Base-by-base conservation (phyloP, 495 filamentous ascomycete genomes). In the Penicillium riverlandense region DNA sequence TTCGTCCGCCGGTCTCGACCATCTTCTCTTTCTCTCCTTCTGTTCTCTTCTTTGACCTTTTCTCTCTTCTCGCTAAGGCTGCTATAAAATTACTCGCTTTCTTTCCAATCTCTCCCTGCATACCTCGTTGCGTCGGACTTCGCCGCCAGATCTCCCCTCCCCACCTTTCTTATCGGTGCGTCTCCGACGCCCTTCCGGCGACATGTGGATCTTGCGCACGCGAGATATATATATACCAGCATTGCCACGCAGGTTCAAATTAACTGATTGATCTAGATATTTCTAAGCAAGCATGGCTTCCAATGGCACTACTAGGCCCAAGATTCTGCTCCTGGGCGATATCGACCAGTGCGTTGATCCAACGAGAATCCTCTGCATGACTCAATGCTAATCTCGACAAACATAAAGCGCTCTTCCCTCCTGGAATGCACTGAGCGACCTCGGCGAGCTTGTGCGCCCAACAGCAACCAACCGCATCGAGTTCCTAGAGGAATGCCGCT, bases 401-500 rank as follows among this genome's bases (percentile, higher is more conserved):
- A 39, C 16, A 60, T 27, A 32, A 48, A 61, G 58, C 53, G 74
- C 76, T 29, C 61, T 69, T 35, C 58, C 64, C 37, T 61, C 69
- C 37, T 83, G 74, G 75, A 43, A 65, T 29, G 53, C 71, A 8
- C 70, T 84, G 29, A 62, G 66, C 32, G 57, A 68, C 29, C 44
- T 79, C 36, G 76, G 67, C 15, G 70, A 79, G 7, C 54, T 82
- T 9, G 40, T 80, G 15, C 57, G 45, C 0, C 66, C 77, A 8
- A 57, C 55, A 40, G 63, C 78, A 15, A 72, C 55, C n/a, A 84
- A 70, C 57, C 79, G 80, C 51, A 57, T 61, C 33, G 76, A 83
- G 12, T 96, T 97, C 61, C 61, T 95, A 29, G 54, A 79, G 37
- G 86, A 95, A 69, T 85, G 82, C 53, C 66, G 66, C 30, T 72